Percentiles rank a stretch among this genome's conserved stretches.
These are phyloP conservation scores for Diatrype stigma DNA, from an alignment of 2,329 filamentous ascomycete species.

Conservation along the genomic window DNA sequence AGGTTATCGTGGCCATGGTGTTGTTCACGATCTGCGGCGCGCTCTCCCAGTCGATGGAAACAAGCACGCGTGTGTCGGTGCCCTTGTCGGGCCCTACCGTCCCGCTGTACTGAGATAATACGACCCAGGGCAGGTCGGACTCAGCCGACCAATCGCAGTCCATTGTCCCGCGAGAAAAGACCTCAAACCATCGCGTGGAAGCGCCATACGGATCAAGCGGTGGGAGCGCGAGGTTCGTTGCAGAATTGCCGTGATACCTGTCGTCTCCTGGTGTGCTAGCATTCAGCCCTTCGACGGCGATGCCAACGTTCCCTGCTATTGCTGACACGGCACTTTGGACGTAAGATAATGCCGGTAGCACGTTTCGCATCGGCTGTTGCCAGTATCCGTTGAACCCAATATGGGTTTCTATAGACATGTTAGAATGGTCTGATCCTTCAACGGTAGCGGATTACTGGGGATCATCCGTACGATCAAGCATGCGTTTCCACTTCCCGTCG, in stretches of 20 bases:
- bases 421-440: neutral
- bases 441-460: too few relatives aligned
- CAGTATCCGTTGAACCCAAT: constrained; percentile 52
- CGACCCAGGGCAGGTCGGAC: constrained; percentile 45
- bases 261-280: constrained; percentile 66
- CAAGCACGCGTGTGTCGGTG: constrained; percentile 47
- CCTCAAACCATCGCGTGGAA: constrained; percentile 55
- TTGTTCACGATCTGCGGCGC: constrained; percentile 31
- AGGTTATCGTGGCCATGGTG: constrained; percentile 47
- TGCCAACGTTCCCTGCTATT: constrained; percentile 58
- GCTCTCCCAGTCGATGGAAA: constrained; percentile 53
- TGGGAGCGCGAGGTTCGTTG: constrained; percentile 49
- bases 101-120: constrained; percentile 46
- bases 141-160: constrained; percentile 50
- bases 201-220: constrained; percentile 57
- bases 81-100: constrained; percentile 42
- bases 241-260: constrained; percentile 53
- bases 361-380: constrained; percentile 72
- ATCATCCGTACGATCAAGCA: constrained; percentile 48
- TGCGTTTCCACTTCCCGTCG: constrained; percentile 59
- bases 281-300: constrained; percentile 62
- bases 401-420: constrained; percentile 40
- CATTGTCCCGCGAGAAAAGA: constrained; percentile 55
- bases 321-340: constrained; percentile 55
- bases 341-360: constrained; percentile 56